Evolutionary conservation across 768 basidiomycete genomes (phyloP), one percentile per base, ranked within the genome.

Genomic region (Gymnopilus dilepis): DNA sequence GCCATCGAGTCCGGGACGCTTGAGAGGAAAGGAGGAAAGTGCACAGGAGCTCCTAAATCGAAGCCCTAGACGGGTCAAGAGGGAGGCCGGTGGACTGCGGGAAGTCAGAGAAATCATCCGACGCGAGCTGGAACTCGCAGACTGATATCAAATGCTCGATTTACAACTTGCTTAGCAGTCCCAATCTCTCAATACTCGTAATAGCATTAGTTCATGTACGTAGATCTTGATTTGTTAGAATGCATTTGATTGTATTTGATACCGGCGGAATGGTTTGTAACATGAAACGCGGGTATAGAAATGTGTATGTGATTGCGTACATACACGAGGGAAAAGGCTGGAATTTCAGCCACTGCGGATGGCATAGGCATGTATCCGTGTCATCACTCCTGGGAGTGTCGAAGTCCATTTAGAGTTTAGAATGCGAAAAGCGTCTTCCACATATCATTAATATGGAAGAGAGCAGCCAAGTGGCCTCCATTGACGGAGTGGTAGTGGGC

Each of bases 51-150:
- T 92, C 19, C 73, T 86, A 15, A 86, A 80, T 26, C 80, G 91
- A 48, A 94, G 92, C 72, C 92, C 92, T 6, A 84, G 84, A 58
- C 78, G 84, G 61, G 87, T 94, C 34, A 89, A 86, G 69, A 81
- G 79, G 26, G 90, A 92, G 68, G 82, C 77, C 5, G 89, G 91
- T 31, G 91, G 92, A 0, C 78, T 94, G 66, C 82, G 92, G 38
- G 85, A 91, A 71, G 92, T 94, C 31, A 78, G 92, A 59, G 92
- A 94, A 74, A 88, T 91, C 68, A 91, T 94, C 69, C 82, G 91
- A 67, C 79, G 82, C 64, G 92, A 94, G 77, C 76, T 94, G 67
- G 91, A 93, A 74, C 72, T 88, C 64, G 80, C 86, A 55, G 90
- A 91, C 69, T 84, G 70, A 80, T 65, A 58, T 67, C 57, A 64